These are phyloP conservation scores for Phellinidium pouzarii DNA, from an alignment of 1,284 basidiomycete genomes.

Conservation along the genomic window DNA sequence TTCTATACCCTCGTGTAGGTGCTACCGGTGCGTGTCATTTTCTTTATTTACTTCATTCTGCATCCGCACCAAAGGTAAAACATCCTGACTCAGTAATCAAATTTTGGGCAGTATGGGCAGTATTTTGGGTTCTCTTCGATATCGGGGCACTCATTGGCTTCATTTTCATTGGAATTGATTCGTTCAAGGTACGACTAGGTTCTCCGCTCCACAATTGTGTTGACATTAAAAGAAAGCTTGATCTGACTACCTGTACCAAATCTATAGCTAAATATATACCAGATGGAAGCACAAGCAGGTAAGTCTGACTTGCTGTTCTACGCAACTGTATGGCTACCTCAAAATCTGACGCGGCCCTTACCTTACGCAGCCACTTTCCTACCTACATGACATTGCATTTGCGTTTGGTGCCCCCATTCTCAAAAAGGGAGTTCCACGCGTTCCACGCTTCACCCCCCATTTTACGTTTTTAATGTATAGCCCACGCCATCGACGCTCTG, in stretches of 20 bases:
- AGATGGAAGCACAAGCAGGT: conserved; percentile 58
- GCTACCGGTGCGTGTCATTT: conserved; percentile 48
- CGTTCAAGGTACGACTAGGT: conserved; percentile 57
- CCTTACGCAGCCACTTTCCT: conserved; percentile 12
- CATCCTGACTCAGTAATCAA: not conserved
- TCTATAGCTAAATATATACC: conserved; percentile 38
- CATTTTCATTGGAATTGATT: conserved; percentile 59
- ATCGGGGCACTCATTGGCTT: conserved; percentile 61
- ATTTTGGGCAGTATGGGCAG: conserved; percentile 55
- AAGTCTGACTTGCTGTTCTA: conserved; percentile 22
- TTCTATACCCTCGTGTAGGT: conserved; percentile 59
- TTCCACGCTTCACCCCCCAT: not conserved
- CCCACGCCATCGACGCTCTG: not conserved
- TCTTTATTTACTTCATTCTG: not conserved
- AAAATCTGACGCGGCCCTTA: not conserved
- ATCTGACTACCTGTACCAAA: too few species aligned
- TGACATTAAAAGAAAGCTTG: too few species aligned
- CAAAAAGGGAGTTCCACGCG: too few species aligned
- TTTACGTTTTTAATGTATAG: not conserved
- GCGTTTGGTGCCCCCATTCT: too few species aligned
- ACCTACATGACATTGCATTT: conserved; percentile 12
- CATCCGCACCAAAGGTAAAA: not conserved
- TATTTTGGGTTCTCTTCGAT: conserved; percentile 69
- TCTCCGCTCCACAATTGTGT: conserved; percentile 6
- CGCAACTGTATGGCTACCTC: not conserved